Percentiles rank a stretch among this genome's conserved stretches.
These are phyloP conservation scores for Domatiomyces catenatus DNA, from an alignment of 2,329 filamentous ascomycete species.

Conservation along the genomic window DNA sequence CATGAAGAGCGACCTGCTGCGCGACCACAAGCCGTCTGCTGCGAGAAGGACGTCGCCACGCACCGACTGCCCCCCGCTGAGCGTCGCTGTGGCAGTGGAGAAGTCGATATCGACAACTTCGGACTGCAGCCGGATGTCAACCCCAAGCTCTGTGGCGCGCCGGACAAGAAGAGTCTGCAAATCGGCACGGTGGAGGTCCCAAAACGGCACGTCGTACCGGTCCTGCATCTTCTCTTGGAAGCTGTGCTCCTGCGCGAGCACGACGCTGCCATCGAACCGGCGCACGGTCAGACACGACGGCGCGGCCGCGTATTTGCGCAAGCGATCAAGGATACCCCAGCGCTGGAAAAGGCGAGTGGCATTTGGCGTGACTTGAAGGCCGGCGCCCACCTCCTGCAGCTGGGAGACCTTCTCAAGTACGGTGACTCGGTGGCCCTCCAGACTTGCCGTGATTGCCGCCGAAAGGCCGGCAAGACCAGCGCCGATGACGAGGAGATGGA, in stretches of 20 bases:
- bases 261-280: slow-evolving; percentile 20
- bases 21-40: slow-evolving; percentile 35
- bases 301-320: slow-evolving; percentile 16
- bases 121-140: slow-evolving; percentile 20
- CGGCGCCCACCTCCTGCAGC: slow-evolving; percentile 16
- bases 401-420: slow-evolving; percentile 18
- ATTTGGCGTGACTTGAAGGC: slow-evolving; percentile 18
- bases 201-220: slow-evolving; percentile 29
- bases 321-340: slow-evolving; percentile 8
- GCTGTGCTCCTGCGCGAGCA: slow-evolving; percentile 32
- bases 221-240: slow-evolving; percentile 39
- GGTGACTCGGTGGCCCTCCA: slow-evolving; percentile 15
- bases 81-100: background rate
- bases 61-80: background rate
- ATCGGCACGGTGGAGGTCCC: slow-evolving; percentile 36
- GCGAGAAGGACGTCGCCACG: slow-evolving; percentile 33
- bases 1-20: slow-evolving; percentile 31
- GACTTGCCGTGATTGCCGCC: slow-evolving; percentile 19
- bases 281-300: slow-evolving; percentile 23
- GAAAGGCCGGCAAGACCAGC: slow-evolving; percentile 20
- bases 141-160: slow-evolving; percentile 27
- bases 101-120: slow-evolving; percentile 9
- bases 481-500: slow-evolving; percentile 25
- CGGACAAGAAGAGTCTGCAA: slow-evolving; percentile 30
- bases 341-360: slow-evolving; percentile 10